A percentile compares a stretch with the other conserved stretches of the same genome.
These are phyloP conservation scores for Solanum chiquidenum DNA, from an alignment of 257 asterid species.

Conservation along the genomic window DNA sequence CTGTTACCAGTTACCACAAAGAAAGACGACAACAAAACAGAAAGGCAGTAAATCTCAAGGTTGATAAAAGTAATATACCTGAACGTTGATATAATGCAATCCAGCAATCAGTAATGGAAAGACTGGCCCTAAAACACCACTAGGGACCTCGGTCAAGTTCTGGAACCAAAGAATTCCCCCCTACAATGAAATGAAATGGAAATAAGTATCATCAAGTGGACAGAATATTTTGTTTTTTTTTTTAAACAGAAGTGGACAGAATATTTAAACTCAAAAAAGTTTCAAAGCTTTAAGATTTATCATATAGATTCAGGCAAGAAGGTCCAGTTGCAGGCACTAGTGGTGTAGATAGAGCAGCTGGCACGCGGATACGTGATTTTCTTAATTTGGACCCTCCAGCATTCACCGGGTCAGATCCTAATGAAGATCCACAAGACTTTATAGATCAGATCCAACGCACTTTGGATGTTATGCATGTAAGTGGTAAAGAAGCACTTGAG, in stretches of 20 bases:
- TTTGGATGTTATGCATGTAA: too few relatives aligned
- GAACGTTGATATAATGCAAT: slow-evolving; percentile 60
- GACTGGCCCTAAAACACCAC: slow-evolving; percentile 61
- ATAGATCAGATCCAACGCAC: too few relatives aligned
- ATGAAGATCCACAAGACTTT: too few relatives aligned
- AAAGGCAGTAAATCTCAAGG: neutral
- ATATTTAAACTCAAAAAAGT: neutral
- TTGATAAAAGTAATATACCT: slow-evolving; percentile 35
- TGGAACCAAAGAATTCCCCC: slow-evolving; percentile 91
- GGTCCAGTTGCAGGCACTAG: too few relatives aligned
- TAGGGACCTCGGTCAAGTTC: slow-evolving; percentile 67
- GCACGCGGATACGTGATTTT: too few relatives aligned
- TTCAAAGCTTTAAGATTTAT: neutral
- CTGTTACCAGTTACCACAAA: neutral
- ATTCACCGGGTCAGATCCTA: too few relatives aligned
- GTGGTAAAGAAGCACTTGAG: too few relatives aligned
- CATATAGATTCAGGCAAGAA: too few relatives aligned
- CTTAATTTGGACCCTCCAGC: too few relatives aligned
- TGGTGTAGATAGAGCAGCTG: too few relatives aligned
- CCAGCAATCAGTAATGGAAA: slow-evolving; percentile 64
- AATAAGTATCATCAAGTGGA: neutral
- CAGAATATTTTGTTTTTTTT: neutral
- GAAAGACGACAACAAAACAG: neutral
- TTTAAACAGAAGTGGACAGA: neutral
- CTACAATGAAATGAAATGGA: slow-evolving; percentile 16